Conservation (phyloP, 148 eudicot species). For the Spergularia marina region DNA sequence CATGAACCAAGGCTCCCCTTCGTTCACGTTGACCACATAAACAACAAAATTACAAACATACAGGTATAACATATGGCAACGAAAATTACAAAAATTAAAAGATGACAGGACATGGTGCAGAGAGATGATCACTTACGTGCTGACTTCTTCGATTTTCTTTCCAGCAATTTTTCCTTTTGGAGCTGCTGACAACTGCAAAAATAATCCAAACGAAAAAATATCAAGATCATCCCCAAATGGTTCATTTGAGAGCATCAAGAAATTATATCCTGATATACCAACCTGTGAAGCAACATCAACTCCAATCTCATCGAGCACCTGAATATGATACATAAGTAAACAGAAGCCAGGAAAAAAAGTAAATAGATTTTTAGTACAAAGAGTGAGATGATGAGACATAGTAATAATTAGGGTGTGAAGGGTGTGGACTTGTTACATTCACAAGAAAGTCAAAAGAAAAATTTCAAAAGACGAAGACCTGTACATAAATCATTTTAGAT, state of each 20-base stretch:
- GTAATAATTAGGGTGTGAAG: not conserved
- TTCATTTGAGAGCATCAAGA: not conserved
- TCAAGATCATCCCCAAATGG: slow-evolving; percentile 16
- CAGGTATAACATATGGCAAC: not conserved
- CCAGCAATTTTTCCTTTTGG: slow-evolving; percentile 93
- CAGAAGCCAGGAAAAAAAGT: not conserved
- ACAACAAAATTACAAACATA: too few species aligned
- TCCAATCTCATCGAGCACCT: slow-evolving; percentile 98
- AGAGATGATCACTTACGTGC: slow-evolving; percentile 46
- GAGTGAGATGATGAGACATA: not conserved
- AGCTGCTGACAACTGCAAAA: slow-evolving; percentile 73
- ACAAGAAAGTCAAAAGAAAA: not conserved
- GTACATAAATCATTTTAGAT: not conserved
- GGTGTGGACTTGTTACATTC: not conserved
- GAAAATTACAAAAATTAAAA: not conserved
- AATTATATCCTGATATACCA: slow-evolving; percentile 19
- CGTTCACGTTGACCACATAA: too few species aligned
- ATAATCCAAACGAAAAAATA: slow-evolving; percentile 12
- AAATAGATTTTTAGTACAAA: not conserved
- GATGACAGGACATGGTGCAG: not conserved
- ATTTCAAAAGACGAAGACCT: not conserved
- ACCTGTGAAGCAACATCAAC: slow-evolving; percentile 99
- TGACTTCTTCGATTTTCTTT: slow-evolving; percentile 72
- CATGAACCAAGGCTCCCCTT: too few species aligned
- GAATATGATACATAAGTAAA: slow-evolving; percentile 17